Evolutionary conservation across 2,329 filamentous ascomycete species (phyloP), one percentile per base, ranked within the genome.

Genomic region (Whalleya microplaca): DNA sequence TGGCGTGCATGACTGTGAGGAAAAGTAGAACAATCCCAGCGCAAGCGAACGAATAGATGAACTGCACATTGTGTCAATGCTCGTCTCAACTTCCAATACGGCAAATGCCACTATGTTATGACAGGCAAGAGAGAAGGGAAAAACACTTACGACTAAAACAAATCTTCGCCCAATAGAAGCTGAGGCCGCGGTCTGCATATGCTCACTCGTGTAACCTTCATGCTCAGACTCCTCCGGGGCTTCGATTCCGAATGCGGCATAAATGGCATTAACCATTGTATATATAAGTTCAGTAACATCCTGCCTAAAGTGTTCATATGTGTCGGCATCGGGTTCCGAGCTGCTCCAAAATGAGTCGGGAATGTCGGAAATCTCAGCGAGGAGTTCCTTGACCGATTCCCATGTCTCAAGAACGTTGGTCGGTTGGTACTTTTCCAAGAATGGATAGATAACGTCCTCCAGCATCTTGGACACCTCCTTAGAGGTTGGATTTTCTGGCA

Each of bases 361-460:
- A 1, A 68, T 27, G 2, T 52, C 21, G 8, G 52, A 43, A 21
- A 68, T 66, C n/a, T 61, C 16, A 18, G 44, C 44, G 2, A 68
- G 56, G 9, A 52, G 61, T 8, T 64, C 53, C 6, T 61, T 55
- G 16, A 66, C 53, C 1, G 48, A 54, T 1, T 62, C 23, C 45
- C 56, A 63, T 2, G 64, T 62, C 40, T 63, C 53, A 16, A 64
- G 12, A 8, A 62, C 44, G 5, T 65, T 59, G 12, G 47, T 21
- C 6, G 67, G 62, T 2, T 68, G 66, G 21, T 76, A 66, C 45
- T 66, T 69, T 16, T 73, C 58, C 18, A 78, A 69, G 49, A 64
- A 67, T 0, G 52, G 49, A 21, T 59, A 21, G 8, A 69, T 47
- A 2, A 64, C 32, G 3, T 58, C 50, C 3, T 43, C 41, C 20